Percentiles rank a stretch among this genome's conserved stretches.
These are phyloP conservation scores for Rhododendron vialii DNA, from an alignment of 148 eudicot species.

Conservation along the genomic window DNA sequence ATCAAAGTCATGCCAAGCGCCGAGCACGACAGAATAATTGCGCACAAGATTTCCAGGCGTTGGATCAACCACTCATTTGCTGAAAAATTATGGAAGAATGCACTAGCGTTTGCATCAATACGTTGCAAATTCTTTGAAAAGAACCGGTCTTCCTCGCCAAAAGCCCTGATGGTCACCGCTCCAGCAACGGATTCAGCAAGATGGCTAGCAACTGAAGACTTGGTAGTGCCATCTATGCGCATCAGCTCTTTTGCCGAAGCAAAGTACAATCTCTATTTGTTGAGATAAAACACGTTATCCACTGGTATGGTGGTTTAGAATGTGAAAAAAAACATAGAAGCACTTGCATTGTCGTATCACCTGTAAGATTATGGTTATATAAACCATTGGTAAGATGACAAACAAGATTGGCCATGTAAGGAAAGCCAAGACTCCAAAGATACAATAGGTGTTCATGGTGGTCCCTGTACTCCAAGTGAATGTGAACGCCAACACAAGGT, in stretches of 20 bases:
- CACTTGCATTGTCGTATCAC: constrained; percentile 17
- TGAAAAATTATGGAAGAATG: constrained; percentile 47
- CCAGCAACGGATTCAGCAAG: constrained; percentile 56
- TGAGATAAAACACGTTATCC: not conserved
- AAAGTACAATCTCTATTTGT: constrained; percentile 39
- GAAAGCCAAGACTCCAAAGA: constrained; percentile 38
- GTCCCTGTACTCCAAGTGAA: constrained; percentile 26
- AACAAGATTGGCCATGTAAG: constrained; percentile 57
- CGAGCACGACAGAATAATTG: constrained; percentile 38
- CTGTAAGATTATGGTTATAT: constrained; percentile 45
- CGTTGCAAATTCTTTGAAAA: constrained; percentile 30
- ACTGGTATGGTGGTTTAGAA: not conserved
- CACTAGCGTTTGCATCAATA: constrained; percentile 37
- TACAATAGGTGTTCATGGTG: constrained; percentile 31
- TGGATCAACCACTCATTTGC: constrained; percentile 63
- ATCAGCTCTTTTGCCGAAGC: constrained; percentile 58
- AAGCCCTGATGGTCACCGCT: constrained; percentile 57
- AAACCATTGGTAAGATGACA: constrained; percentile 41
- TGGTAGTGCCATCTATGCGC: constrained; percentile 64
- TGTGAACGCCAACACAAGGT: constrained; percentile 42
- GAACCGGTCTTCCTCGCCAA: constrained; percentile 48
- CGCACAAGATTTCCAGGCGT: constrained; percentile 49
- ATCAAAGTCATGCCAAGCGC: constrained; percentile 43
- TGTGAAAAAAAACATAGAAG: not conserved
- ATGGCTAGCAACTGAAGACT: constrained; percentile 48